Evolutionary conservation across 2,329 filamentous ascomycete genomes (phyloP), one percentile per base, ranked within the genome.

Genomic region (Ophiostoma sp.): DNA sequence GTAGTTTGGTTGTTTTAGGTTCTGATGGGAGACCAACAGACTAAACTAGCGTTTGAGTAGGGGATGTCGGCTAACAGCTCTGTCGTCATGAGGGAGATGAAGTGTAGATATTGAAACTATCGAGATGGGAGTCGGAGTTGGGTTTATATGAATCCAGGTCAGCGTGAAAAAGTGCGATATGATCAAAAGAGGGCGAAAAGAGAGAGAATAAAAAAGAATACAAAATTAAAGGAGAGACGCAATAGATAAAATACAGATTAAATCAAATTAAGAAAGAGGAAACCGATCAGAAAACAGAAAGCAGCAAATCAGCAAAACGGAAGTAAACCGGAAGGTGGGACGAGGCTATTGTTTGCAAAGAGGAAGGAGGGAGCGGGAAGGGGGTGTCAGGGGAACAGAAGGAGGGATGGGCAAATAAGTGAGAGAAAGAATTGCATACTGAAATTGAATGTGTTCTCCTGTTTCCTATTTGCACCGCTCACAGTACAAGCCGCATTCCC

Each of bases 301-400:
- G n/a, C n/a, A 15, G 10, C 35, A 20, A 20, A 20, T 8, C 17
- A 23, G n/a, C n/a, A 52, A 52, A 52, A 52, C 48, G 27, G 27
- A 31, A 41, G 39, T 10, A 41, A 60, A 62, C 27, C 66, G 41
- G 66, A 69, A 67, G 70, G 70, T 69, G 67, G 27, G 70, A 71
- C 60, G 36, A 68, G 69, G 67, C 69, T 68, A 54, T 67, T 60
- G 44, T 41, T 36, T 7, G 64, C 31, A 65, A 41, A 20, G 13
- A 48, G 65, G 65, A 67, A 31, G n/a, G 65, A 66, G 64, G 64
- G 60, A 35, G 20, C 17, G 23, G 15, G 31, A 64, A 35, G 31
- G 57, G 57, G 57, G 57, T 64, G 57, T 15, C 57, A 64, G 57
- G 57, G 31, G 17, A 64, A 64, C n/a, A 33, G 27, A 65, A 41